Evolutionary conservation across 176 grass and related monocot genomes (phyloP).

Genomic region (Musa beccarii): DNA sequence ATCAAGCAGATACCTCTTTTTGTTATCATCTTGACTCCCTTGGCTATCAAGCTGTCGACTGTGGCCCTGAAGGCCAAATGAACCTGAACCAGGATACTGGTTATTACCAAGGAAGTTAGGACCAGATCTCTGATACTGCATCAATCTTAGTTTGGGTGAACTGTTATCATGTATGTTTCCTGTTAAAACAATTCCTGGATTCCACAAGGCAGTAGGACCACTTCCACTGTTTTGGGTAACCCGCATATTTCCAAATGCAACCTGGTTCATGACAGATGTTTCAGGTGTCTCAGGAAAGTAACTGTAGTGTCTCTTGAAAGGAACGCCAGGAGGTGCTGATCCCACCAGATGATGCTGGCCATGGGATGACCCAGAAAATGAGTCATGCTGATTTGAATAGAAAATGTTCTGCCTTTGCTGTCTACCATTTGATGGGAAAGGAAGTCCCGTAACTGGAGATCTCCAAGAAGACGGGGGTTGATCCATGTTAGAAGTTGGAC

Average conservation of each 20-base stretch:
- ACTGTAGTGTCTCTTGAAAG: constrained; percentile 69
- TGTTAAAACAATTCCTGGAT: constrained; percentile 41
- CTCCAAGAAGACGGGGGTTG: constrained; percentile 20
- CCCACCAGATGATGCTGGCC: constrained; percentile 54
- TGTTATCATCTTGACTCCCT: constrained; percentile 56
- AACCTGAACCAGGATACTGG: constrained; percentile 40
- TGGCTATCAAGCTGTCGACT: constrained; percentile 40
- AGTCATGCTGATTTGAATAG: constrained; percentile 36
- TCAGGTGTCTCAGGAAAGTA: constrained; percentile 71
- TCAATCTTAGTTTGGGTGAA: constrained; percentile 55
- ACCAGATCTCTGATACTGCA: constrained; percentile 43
- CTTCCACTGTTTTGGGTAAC: constrained; percentile 30
- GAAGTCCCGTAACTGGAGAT: constrained; percentile 19
- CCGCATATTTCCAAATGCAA: constrained; percentile 43
- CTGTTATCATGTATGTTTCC: constrained; percentile 44
- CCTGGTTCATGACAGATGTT: constrained; percentile 52
- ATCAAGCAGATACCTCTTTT: constrained; percentile 88
- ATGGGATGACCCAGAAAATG: constrained; percentile 51
- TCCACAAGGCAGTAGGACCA: constrained; percentile 24
- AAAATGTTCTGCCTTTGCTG: constrained; percentile 47
- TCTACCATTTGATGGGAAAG: constrained; percentile 37
- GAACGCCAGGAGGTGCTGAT: constrained; percentile 75
- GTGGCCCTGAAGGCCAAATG: constrained; percentile 42
- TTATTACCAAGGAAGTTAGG: constrained; percentile 45
- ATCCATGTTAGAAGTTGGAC: constrained; percentile 15